A percentile compares a stretch with the other conserved stretches of the same genome.
phyloP scores from a whole-genome alignment of 768 basidiomycete genomes.

The Coprinopsis sp. region DNA sequence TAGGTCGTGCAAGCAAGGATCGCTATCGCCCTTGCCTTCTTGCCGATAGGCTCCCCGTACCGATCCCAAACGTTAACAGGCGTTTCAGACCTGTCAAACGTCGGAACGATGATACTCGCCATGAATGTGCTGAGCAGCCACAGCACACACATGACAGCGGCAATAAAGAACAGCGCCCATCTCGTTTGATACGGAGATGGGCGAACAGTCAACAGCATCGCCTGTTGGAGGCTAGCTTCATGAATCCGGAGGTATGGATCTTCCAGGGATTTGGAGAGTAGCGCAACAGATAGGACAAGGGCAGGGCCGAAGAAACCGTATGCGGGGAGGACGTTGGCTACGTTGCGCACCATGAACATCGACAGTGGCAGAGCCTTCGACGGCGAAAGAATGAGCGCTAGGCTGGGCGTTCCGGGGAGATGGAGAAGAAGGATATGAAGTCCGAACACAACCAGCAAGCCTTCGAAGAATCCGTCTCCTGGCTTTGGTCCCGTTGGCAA shows the following conservation, averaged over 20 bases:
- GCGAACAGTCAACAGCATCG: conserved; percentile 10
- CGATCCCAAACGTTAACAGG: conserved; percentile 39
- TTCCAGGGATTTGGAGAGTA: conserved; percentile 45
- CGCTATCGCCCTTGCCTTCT: conserved; percentile 39
- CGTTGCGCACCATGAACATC: conserved; percentile 33
- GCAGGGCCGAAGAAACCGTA: conserved; percentile 46
- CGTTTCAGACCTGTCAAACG: conserved; percentile 4
- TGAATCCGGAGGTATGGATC: conserved; percentile 25
- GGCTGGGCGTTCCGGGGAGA: conserved; percentile 39
- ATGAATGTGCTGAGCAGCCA: conserved; percentile 31
- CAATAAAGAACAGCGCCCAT: conserved; percentile 36
- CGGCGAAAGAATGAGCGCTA: conserved; percentile 37
- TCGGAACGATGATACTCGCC: conserved; percentile 22
- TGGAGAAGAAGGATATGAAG: conserved; percentile 44
- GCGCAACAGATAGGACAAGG: conserved; percentile 35
- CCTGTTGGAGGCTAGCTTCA: conserved; percentile 2
- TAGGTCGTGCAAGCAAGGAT: conserved; percentile 32
- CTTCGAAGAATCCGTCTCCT: conserved; percentile 33
- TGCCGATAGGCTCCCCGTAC: conserved; percentile 40
- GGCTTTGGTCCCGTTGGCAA: conserved; percentile 33
- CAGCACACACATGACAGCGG: conserved; percentile 27
- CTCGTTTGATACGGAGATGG: conserved; percentile 48
- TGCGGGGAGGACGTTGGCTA: conserved; percentile 35
- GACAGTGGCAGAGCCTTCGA: conserved; percentile 41
- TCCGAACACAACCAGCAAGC: conserved; percentile 36